A percentile compares a stretch with the other conserved stretches of the same genome.
phyloP scores from a whole-genome alignment of 257 asterid species.

The Ballota nigra region DNA sequence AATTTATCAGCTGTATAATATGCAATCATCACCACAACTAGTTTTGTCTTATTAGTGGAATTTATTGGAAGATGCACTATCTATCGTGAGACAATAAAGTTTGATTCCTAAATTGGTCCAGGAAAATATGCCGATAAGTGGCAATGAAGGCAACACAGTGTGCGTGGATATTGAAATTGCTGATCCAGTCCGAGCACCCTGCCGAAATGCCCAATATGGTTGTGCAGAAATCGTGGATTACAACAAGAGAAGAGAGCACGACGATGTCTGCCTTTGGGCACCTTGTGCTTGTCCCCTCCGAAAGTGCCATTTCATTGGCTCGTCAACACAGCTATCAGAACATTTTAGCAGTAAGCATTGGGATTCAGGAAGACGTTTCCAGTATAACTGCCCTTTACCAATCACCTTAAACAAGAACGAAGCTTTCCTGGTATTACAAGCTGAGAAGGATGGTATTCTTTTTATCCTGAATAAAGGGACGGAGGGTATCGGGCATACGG shows the following conservation, averaged over 20 bases:
- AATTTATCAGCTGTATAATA: not conserved
- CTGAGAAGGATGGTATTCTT: conserved; percentile 77
- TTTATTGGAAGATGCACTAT: not conserved
- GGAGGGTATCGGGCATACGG: conserved; percentile 63
- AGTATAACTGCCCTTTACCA: conserved; percentile 66
- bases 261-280: conserved; percentile 54
- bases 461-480: conserved; percentile 75
- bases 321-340: conserved; percentile 54
- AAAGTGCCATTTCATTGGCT: conserved; percentile 65
- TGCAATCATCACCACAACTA: not conserved
- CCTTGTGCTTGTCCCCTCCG: conserved; percentile 87
- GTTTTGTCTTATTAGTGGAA: not conserved
- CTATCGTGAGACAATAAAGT: not conserved
- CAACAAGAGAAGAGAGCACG: conserved; percentile 60
- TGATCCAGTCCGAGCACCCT: conserved; percentile 60
- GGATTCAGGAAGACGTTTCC: conserved; percentile 84
- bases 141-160: conserved; percentile 44
- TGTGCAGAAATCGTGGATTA: conserved; percentile 56
- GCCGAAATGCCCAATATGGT: conserved; percentile 75
- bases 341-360: conserved; percentile 83
- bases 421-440: conserved; percentile 69
- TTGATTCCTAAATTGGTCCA: conserved; percentile 26
- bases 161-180: conserved; percentile 56
- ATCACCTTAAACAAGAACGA: conserved; percentile 72
- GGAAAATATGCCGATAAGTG: conserved; percentile 50